Evolutionary conservation across 805 yeast genomes (phyloP).

Genomic region (Saccharomycopsis babjevae): DNA sequence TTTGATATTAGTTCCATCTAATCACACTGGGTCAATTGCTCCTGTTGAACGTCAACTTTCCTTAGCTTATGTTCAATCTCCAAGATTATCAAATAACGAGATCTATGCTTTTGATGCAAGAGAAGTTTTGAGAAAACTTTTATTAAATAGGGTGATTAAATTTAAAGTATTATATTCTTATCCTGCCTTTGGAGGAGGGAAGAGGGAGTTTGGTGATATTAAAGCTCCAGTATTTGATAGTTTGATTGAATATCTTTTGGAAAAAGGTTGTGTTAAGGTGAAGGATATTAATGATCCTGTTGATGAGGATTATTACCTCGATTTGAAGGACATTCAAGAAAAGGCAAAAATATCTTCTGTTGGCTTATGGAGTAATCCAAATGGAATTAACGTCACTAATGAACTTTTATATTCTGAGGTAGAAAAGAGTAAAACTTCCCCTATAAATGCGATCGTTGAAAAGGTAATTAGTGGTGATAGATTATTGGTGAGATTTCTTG

Average conservation of each 20-base stretch:
- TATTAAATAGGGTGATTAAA: slow-evolving; percentile 54
- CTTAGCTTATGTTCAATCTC: slow-evolving; percentile 55
- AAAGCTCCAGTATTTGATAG: slow-evolving; percentile 54
- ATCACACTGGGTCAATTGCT: slow-evolving; percentile 26
- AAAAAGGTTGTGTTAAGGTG: slow-evolving; percentile 52
- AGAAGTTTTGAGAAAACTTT: slow-evolving; percentile 49
- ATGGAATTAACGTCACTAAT: slow-evolving; percentile 4
- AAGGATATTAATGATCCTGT: slow-evolving; percentile 42
- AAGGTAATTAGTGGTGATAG: slow-evolving; percentile 74
- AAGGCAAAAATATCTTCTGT: slow-evolving; percentile 39
- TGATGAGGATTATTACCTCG: slow-evolving; percentile 32
- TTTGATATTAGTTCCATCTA: slow-evolving; percentile 44
- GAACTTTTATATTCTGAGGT: slow-evolving; percentile 14
- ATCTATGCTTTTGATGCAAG: slow-evolving; percentile 45
- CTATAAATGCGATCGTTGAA: slow-evolving; percentile 49
- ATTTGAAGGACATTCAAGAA: slow-evolving; percentile 33
- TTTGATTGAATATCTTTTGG: slow-evolving; percentile 44
- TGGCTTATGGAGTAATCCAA: slow-evolving; percentile 43
- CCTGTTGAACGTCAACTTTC: slow-evolving; percentile 53
- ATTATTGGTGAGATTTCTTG: slow-evolving; percentile 46
- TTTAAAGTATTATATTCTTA: slow-evolving; percentile 47
- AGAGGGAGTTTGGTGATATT: slow-evolving; percentile 64
- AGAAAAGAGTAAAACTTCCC: slow-evolving; percentile 7
- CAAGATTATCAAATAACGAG: slow-evolving; percentile 37
- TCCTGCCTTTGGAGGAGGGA: slow-evolving; percentile 29